A percentile compares a stretch with the other conserved stretches of the same genome.
Evolutionary conservation across 768 basidiomycete genomes (phyloP).

Genomic region (Pulveroboletus sp.): DNA sequence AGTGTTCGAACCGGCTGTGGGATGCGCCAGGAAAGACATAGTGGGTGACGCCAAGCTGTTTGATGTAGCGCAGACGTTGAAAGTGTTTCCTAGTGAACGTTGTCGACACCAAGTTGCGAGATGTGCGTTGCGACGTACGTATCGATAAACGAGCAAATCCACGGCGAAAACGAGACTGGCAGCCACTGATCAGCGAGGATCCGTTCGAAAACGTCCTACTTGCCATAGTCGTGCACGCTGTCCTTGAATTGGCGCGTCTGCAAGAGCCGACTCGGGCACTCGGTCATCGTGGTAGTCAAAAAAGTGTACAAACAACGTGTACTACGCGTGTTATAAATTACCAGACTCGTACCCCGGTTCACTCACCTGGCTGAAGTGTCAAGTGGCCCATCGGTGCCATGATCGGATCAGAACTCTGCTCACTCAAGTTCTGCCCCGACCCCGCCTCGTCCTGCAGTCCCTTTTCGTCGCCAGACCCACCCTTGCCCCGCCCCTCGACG

Average conservation of each 20-base stretch:
- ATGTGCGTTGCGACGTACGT: slow-evolving; percentile 42
- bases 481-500: slow-evolving; percentile 50
- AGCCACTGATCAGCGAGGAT: no score
- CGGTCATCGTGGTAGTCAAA: neutral
- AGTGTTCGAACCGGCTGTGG: slow-evolving; percentile 84
- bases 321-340: slow-evolving; percentile 18
- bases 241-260: slow-evolving; percentile 34
- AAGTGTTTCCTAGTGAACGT: slow-evolving; percentile 56
- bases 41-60: slow-evolving; percentile 77
- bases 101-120: no score
- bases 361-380: slow-evolving; percentile 17
- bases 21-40: slow-evolving; percentile 77
- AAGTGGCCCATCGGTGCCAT: slow-evolving; percentile 19
- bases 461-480: slow-evolving; percentile 23
- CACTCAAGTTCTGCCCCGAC: slow-evolving; percentile 3
- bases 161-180: slow-evolving; percentile 30
- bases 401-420: slow-evolving; percentile 14
- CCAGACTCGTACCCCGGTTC: slow-evolving; percentile 1
- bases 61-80: slow-evolving; percentile 72
- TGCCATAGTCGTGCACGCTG: slow-evolving; percentile 42
- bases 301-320: no score
- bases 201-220: slow-evolving; percentile 8
- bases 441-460: slow-evolving; percentile 18
- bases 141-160: slow-evolving; percentile 56
- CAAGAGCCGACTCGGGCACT: slow-evolving; percentile 1